Evolutionary conservation across 208 protist species (phyloP).

Genomic region (Leishmania aethiopica): DNA sequence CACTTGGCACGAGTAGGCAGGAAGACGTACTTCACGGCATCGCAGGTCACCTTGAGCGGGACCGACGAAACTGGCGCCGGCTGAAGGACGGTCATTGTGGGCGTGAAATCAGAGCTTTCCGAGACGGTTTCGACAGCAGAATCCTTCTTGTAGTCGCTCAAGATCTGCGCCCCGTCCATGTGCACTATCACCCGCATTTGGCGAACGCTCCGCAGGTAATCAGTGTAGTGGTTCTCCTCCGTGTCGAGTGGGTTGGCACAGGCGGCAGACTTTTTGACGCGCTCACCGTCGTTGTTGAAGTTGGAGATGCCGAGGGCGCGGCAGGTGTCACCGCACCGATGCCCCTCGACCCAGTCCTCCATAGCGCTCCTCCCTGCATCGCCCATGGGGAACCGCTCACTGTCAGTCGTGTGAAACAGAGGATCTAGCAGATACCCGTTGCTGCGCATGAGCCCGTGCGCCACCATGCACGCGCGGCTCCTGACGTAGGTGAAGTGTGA

Average conservation of each 20-base stretch:
- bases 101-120: slow-evolving; percentile 3
- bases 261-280: slow-evolving; percentile 5
- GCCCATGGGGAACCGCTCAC: slow-evolving; percentile 62
- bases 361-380: slow-evolving; percentile 56
- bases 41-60: slow-evolving; percentile 12
- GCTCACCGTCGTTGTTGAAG: slow-evolving; percentile 5
- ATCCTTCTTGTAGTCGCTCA: not conserved
- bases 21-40: slow-evolving; percentile 38
- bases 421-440: slow-evolving; percentile 67
- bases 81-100: not conserved
- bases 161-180: slow-evolving; percentile 1
- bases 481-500: slow-evolving; percentile 63
- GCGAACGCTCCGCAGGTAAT: slow-evolving; percentile 21
- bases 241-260: slow-evolving; percentile 21
- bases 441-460: slow-evolving; percentile 54
- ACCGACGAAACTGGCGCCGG: not conserved
- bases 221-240: slow-evolving; percentile 30
- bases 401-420: slow-evolving; percentile 52
- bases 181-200: slow-evolving; percentile 27
- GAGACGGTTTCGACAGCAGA: slow-evolving; percentile 5
- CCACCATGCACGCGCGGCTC: slow-evolving; percentile 35
- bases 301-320: slow-evolving; percentile 26
- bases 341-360: slow-evolving; percentile 40
- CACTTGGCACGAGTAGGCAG: slow-evolving; percentile 15
- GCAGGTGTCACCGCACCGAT: slow-evolving; percentile 66